These are phyloP conservation scores for Penium margaritaceum DNA, from an alignment of 139 green algal species.

Conservation along the genomic window DNA sequence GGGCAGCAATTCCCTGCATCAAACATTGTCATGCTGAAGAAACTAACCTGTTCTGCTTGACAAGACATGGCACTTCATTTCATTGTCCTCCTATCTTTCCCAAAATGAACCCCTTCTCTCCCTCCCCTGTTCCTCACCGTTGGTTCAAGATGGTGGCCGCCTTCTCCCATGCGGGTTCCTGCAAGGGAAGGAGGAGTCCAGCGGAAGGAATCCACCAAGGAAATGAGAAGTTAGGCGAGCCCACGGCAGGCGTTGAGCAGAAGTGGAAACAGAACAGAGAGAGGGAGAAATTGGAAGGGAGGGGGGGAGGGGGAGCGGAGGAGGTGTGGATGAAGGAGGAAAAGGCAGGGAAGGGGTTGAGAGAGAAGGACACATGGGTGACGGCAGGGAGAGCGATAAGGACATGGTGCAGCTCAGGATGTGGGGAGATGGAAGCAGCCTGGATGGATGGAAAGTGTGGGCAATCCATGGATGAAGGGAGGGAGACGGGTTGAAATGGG, in stretches of 20 bases:
- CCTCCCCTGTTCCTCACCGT: too few species aligned
- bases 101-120: too few species aligned
- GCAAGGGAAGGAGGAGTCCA: neutral
- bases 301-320: neutral
- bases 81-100: too few species aligned
- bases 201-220: too few species aligned
- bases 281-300: neutral
- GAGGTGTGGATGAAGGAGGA: neutral
- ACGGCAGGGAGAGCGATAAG: too few species aligned
- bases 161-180: conserved; percentile 84
- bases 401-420: too few species aligned
- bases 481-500: too few species aligned
- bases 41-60: neutral
- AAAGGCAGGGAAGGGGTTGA: too few species aligned
- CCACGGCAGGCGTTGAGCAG: neutral
- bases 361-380: too few species aligned
- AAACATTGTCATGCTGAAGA: neutral
- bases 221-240: neutral
- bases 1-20: neutral
- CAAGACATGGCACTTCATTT: conserved; percentile 64
- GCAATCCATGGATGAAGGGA: too few species aligned
- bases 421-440: too few species aligned
- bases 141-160: conserved; percentile 74
- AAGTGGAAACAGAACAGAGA: neutral
- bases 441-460: too few species aligned